These are phyloP conservation scores for Fomitopsis pulvina DNA, from an alignment of 768 basidiomycete genomes.

Conservation along the genomic window DNA sequence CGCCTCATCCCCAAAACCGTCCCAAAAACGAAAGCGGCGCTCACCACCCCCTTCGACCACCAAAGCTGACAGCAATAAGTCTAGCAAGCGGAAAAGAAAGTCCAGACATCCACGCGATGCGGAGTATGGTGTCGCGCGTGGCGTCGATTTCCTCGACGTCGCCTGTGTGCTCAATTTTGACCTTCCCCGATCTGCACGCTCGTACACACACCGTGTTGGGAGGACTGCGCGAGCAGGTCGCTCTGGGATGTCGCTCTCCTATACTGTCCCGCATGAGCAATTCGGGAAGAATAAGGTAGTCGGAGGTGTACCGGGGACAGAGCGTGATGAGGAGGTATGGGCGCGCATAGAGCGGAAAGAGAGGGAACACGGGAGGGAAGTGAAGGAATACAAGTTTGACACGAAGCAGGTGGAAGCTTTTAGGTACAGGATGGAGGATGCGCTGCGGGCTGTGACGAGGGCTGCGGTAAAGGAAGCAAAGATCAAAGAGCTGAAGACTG, in stretches of 20 bases:
- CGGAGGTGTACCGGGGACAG: conserved; percentile 59
- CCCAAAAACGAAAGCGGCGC: conserved; percentile 55
- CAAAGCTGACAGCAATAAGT: conserved; percentile 26
- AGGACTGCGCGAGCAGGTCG: conserved; percentile 95
- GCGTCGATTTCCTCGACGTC: conserved; percentile 95
- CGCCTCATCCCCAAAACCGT: conserved; percentile 17
- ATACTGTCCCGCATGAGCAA: conserved; percentile 63
- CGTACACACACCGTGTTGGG: conserved; percentile 94
- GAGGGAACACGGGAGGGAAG: conserved; percentile 42
- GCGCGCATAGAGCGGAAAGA: conserved; percentile 73
- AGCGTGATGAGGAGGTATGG: conserved; percentile 73
- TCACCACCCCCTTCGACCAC: conserved; percentile 28
- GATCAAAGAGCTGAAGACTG: conserved; percentile 87
- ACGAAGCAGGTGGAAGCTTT: conserved; percentile 97
- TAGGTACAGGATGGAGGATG: conserved; percentile 97
- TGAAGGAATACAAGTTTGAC: conserved; percentile 92
- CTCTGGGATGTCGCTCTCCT: conserved; percentile 87
- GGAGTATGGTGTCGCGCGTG: conserved; percentile 92
- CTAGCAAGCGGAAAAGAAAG: conserved; percentile 46
- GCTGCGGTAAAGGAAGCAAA: conserved; percentile 85
- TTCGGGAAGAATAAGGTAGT: conserved; percentile 76
- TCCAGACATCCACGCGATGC: conserved; percentile 39
- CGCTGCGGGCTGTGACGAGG: conserved; percentile 80
- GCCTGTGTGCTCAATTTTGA: conserved; percentile 98
- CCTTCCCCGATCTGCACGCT: conserved; percentile 77